These are phyloP conservation scores for Panicum virgatum DNA, from an alignment of 202 grass and related monocot species.

Conservation along the genomic window DNA sequence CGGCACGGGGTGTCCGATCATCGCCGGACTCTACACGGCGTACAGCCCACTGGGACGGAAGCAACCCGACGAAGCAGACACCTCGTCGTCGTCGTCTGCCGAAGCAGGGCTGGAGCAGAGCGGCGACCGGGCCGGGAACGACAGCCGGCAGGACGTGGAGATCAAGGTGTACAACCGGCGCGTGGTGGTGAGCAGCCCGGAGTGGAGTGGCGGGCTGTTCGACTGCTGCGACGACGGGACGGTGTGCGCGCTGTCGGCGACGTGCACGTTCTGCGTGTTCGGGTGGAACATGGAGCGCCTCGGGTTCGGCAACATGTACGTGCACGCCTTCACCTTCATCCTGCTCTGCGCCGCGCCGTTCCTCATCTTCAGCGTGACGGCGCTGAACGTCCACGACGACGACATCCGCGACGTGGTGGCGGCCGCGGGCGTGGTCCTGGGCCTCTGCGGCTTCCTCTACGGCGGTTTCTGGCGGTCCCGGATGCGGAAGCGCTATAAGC, in stretches of 20 bases:
- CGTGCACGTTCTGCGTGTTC: conserved; percentile 86
- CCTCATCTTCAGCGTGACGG: conserved; percentile 71
- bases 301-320: conserved; percentile 97
- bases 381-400: conserved; percentile 66
- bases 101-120: neutral
- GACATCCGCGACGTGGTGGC: conserved; percentile 51
- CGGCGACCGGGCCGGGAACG: neutral
- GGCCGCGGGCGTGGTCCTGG: conserved; percentile 51
- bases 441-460: conserved; percentile 76
- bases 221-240: conserved; percentile 91
- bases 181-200: conserved; percentile 72
- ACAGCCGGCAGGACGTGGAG: conserved; percentile 24
- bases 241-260: conserved; percentile 63
- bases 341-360: conserved; percentile 70
- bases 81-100: neutral
- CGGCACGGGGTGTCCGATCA: conserved; percentile 51
- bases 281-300: conserved; percentile 99
- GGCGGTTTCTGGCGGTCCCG: conserved; percentile 86
- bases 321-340: conserved; percentile 82
- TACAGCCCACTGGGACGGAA: conserved; percentile 65
- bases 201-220: conserved; percentile 83
- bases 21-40: conserved; percentile 61
- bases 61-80: conserved; percentile 30
- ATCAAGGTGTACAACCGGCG: conserved; percentile 65
- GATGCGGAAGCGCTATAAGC: conserved; percentile 89